Evolutionary conservation across 208 protist species (phyloP).

Genomic region (Borovskyia barvae): DNA sequence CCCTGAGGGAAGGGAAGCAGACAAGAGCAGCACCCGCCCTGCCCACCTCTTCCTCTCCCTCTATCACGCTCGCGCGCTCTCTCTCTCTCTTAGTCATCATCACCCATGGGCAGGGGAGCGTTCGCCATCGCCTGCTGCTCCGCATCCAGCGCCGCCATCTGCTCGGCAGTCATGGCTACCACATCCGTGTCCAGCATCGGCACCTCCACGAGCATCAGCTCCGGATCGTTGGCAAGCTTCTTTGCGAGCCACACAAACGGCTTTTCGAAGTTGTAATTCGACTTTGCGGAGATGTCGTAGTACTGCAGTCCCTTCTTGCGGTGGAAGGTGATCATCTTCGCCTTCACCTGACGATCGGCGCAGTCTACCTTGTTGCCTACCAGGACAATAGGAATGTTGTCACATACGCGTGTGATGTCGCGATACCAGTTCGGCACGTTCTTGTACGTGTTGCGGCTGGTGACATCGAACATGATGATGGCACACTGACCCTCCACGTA

Average conservation of each 20-base stretch:
- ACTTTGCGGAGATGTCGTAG: constrained; percentile 99
- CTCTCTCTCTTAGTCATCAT: constrained; percentile 96
- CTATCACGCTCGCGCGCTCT: no score
- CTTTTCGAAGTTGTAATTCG: constrained; percentile 99
- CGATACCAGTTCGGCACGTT: constrained; percentile 99
- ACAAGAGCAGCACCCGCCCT: no score
- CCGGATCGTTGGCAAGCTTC: constrained; percentile 95
- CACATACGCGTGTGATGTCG: constrained; percentile 98
- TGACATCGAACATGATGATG: constrained; percentile 99
- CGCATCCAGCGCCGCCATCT: constrained; percentile 82
- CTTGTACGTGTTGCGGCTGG: constrained; percentile 99
- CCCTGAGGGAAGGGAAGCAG: no score
- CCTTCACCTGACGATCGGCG: constrained; percentile 99
- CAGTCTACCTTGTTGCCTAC: constrained; percentile 99
- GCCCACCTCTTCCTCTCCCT: no score
- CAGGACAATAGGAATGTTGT: constrained; percentile 99
- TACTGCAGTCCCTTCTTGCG: constrained; percentile 99
- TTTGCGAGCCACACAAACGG: constrained; percentile 99
- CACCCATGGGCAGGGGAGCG: constrained; percentile 93
- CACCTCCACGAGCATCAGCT: constrained; percentile 94
- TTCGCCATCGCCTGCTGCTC: constrained; percentile 85
- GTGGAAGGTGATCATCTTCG: constrained; percentile 99
- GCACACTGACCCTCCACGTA: constrained; percentile 99
- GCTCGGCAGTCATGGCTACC: constrained; percentile 71
- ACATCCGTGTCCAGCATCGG: constrained; percentile 75